Conservation (phyloP, 345 rosid species). For the Pistacia atlantica region DNA sequence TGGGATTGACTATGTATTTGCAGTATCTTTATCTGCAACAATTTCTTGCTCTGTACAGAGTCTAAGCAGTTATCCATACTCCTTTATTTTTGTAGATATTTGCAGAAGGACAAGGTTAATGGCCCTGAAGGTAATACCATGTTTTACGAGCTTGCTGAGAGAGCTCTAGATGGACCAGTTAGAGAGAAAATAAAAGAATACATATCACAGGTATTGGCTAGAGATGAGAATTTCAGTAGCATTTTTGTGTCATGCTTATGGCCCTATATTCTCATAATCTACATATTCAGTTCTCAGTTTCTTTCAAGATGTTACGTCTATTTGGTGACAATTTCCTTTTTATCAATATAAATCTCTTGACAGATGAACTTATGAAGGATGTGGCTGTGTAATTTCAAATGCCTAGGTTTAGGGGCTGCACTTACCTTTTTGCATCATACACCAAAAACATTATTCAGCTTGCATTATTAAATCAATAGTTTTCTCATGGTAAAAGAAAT, state of each 20-base stretch:
- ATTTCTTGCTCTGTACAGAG: constrained; percentile 5
- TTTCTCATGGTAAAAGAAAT: not conserved
- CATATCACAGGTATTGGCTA: constrained; percentile 65
- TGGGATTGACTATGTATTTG: constrained; percentile 7
- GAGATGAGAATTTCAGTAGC: not conserved
- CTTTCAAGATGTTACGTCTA: not conserved
- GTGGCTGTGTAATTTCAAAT: not conserved
- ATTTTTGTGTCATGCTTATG: not conserved
- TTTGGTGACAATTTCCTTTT: not conserved
- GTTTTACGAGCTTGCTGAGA: constrained; percentile 88
- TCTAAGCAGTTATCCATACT: not conserved
- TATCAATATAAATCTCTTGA: not conserved
- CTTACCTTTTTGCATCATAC: not conserved
- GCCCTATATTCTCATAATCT: not conserved
- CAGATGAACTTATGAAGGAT: not conserved
- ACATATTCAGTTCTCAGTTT: not conserved
- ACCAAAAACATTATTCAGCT: not conserved
- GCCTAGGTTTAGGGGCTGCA: not conserved
- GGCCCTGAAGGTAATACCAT: constrained; percentile 80
- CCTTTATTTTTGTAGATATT: constrained; percentile 45
- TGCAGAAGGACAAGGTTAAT: constrained; percentile 82
- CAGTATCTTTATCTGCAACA: not conserved
- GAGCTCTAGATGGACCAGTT: constrained; percentile 75
- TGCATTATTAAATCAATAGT: not conserved
- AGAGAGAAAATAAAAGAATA: constrained; percentile 65